Percentiles rank a stretch among this genome's conserved stretches.
phyloP scores from a whole-genome alignment of 495 filamentous ascomycete species.

The Neurospora sp. region DNA sequence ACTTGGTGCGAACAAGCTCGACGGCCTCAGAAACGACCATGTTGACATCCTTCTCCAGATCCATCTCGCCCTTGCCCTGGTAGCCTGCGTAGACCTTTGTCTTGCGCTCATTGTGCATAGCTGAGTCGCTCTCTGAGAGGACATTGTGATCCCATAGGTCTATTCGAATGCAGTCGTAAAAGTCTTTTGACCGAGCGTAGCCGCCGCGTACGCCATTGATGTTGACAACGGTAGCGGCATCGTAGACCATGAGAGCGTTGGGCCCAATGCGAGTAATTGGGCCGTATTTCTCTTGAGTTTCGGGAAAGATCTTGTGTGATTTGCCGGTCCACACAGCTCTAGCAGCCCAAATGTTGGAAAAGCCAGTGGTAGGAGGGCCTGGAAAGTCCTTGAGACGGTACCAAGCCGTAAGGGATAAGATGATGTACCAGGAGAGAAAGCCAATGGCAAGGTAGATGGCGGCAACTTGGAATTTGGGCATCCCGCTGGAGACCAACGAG shows the following conservation, averaged over 20 bases:
- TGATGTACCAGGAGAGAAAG: constrained; percentile 2
- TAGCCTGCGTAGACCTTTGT: constrained; percentile 28
- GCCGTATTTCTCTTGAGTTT: constrained; percentile 30
- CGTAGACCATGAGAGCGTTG: constrained; percentile 17
- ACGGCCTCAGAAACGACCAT: neutral
- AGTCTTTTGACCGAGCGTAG: neutral
- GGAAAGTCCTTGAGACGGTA: constrained; percentile 14
- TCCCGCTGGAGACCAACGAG: neutral
- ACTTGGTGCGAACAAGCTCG: neutral
- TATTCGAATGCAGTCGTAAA: neutral
- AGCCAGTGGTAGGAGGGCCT: constrained; percentile 9
- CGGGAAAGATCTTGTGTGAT: neutral
- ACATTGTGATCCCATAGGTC: constrained; percentile 9
- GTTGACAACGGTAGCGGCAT: constrained; percentile 17
- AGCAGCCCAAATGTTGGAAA: constrained; percentile 13
- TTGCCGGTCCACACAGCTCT: neutral
- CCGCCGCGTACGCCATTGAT: constrained; percentile 16
- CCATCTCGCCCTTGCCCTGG: constrained; percentile 33
- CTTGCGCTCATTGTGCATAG: constrained; percentile 21
- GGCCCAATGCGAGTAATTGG: constrained; percentile 34
- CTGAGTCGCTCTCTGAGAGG: constrained; percentile 24
- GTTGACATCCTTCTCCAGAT: constrained; percentile 32
- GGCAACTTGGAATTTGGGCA: neutral
- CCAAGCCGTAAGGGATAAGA: constrained; percentile 4
- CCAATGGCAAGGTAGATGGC: neutral